Conservation (phyloP, 441 rosid species). For the Pelargonium myrrhifolium region DNA sequence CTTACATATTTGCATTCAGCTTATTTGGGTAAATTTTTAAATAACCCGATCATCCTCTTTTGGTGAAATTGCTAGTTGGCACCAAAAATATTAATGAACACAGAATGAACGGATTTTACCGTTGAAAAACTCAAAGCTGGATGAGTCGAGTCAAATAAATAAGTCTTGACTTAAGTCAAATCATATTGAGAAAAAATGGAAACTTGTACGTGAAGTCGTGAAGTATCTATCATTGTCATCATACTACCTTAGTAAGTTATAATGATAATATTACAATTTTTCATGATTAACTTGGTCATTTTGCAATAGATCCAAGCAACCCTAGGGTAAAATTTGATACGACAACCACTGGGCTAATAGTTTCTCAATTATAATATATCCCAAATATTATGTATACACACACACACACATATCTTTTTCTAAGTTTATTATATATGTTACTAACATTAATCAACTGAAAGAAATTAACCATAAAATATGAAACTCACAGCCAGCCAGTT, state of each 20-base stretch:
- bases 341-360: background rate
- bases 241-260: background rate
- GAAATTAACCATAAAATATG: background rate
- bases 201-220: too few species aligned
- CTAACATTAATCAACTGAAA: background rate
- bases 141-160: background rate
- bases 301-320: background rate
- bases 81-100: too few species aligned
- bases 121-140: background rate
- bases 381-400: background rate
- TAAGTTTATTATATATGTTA: background rate
- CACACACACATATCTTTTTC: background rate
- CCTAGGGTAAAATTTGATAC: background rate
- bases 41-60: too few species aligned
- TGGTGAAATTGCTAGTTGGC: too few species aligned
- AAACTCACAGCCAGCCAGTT: constrained; percentile 73
- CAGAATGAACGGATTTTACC: background rate
- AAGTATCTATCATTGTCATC: background rate
- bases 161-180: background rate
- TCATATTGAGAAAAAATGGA: background rate
- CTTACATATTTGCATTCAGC: background rate
- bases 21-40: background rate
- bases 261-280: background rate
- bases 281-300: background rate
- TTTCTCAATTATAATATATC: background rate